Evolutionary conservation across 1,139 yeast species (phyloP), one percentile per base, ranked within the genome.

Genomic region (Scheffersomyces illinoinensis): DNA sequence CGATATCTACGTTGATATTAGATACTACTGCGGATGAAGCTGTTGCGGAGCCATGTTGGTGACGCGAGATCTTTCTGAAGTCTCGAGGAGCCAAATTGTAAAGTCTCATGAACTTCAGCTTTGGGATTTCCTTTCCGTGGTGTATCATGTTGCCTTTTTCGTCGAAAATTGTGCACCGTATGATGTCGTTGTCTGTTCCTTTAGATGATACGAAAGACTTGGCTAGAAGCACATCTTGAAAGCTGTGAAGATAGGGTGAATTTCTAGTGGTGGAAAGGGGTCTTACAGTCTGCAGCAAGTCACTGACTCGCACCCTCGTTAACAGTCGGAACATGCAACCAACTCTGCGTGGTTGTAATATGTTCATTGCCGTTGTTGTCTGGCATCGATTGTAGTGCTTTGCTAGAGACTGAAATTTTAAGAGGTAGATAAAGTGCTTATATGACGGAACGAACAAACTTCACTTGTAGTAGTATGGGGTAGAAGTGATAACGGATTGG

Each of bases 161-260:
- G 60, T 80, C 71, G 58, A 80, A 80, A 18, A 78, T 72, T 0
- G 98, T 91, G 67, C 98, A 93, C 61, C 89, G 63, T 23, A 81
- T 75, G 56, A 63, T 66, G 49, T 76, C 80, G 53, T 66, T 71
- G 33, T 70, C 78, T 4, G 55, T 54, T n/a, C 52, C 56, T 56
- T 70, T 70, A 56, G 64, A 66, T 21, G 73, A 53, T 6, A 66
- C 61, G 26, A 72, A 57, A 1, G 72, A 62, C 57, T 71, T 71
- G 23, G 71, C 60, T 18, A 72, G 63, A 23, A 72, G 61, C 14
- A 70, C 68, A 58, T 72, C 75, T 51, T 68, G 63, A 51, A 66
- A 59, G 12, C 43, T 33, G 43, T 33, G 43, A 12, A 33, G 43
- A 33, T 33, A 33, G 17, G 12, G 10, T 12, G 43, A 4, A 14